Conservation (phyloP, 352 stramenopile genomes). For the Pelagophyceae sp. region DNA sequence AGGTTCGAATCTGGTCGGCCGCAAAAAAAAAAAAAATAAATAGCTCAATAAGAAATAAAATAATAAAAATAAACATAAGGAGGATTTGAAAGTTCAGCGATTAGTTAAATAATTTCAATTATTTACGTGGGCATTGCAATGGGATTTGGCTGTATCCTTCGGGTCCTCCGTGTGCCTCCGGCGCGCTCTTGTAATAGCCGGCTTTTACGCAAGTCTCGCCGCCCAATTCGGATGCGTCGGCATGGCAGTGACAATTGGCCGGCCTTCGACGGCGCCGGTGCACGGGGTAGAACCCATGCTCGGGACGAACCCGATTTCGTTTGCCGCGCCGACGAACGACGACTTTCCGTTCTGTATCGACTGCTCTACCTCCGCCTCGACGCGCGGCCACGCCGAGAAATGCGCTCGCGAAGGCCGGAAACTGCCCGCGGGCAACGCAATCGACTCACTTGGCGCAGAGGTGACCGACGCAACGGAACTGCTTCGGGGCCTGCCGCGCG, state of each 20-base stretch:
- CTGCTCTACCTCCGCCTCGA: slow-evolving; percentile 45
- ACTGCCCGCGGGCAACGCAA: slow-evolving; percentile 40
- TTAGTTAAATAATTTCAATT: no score
- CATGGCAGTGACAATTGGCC: slow-evolving; percentile 43
- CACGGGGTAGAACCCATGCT: slow-evolving; percentile 49
- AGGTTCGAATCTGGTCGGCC: no score
- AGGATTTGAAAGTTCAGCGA: no score
- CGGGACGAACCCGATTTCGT: slow-evolving; percentile 43
- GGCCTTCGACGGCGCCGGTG: slow-evolving; percentile 45
- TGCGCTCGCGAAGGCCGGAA: slow-evolving; percentile 44
- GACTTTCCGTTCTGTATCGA: slow-evolving; percentile 47
- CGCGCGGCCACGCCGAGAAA: slow-evolving; percentile 48
- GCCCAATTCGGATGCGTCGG: slow-evolving; percentile 41
- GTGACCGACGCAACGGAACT: slow-evolving; percentile 49
- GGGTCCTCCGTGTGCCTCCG: no score
- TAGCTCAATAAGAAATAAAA: no score
- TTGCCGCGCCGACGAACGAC: slow-evolving; percentile 42
- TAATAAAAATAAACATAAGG: no score
- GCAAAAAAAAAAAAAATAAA: no score
- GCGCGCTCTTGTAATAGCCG: no score
- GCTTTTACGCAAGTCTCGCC: slow-evolving; percentile 48
- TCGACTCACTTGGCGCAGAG: slow-evolving; percentile 45
- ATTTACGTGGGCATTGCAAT: no score
- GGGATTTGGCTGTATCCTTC: no score
- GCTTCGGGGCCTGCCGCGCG: slow-evolving; percentile 43